A percentile compares a stretch with the other conserved stretches of the same genome.
Evolutionary conservation across 306 rosid species (phyloP).

Genomic region (Alnus rubra): DNA sequence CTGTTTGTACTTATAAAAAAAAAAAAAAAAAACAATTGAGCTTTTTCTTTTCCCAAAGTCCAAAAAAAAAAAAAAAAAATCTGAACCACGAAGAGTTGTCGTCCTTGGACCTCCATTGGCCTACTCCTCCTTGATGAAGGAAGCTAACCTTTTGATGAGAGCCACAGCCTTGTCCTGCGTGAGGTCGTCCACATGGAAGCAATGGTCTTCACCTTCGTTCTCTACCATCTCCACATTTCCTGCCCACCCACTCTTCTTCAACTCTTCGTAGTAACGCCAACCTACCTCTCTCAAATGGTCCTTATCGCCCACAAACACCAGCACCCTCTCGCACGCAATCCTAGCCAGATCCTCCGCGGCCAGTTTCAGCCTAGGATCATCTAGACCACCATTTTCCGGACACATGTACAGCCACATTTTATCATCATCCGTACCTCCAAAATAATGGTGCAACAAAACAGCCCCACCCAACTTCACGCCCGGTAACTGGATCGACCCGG

Average conservation of each 20-base stretch:
- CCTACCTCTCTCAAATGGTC: constrained; percentile 34
- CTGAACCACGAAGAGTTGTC: too few species aligned
- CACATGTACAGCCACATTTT: constrained; percentile 27
- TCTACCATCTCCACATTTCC: constrained; percentile 34
- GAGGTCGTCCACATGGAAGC: constrained; percentile 33
- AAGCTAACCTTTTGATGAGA: constrained; percentile 14
- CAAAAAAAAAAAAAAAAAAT: too few species aligned
- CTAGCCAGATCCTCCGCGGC: constrained; percentile 25
- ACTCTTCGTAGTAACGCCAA: constrained; percentile 11
- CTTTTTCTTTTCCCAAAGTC: too few species aligned
- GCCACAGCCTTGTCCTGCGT: constrained; percentile 21
- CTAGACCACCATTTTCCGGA: constrained; percentile 26
- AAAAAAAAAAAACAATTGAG: too few species aligned
- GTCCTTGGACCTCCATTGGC: not conserved
- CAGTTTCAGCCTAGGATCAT: constrained; percentile 39
- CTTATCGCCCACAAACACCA: constrained; percentile 33
- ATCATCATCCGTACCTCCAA: constrained; percentile 9
- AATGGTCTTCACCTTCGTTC: constrained; percentile 29
- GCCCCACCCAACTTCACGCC: constrained; percentile 21
- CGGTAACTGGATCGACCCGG: not conserved
- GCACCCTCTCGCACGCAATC: constrained; percentile 21
- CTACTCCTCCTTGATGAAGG: constrained; percentile 20
- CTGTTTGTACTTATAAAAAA: too few species aligned
- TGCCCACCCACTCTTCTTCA: constrained; percentile 35
- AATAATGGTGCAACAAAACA: constrained; percentile 34